Base-by-base conservation (phyloP, 2,329 filamentous ascomycete genomes). In the Eurotiales sp. region DNA sequence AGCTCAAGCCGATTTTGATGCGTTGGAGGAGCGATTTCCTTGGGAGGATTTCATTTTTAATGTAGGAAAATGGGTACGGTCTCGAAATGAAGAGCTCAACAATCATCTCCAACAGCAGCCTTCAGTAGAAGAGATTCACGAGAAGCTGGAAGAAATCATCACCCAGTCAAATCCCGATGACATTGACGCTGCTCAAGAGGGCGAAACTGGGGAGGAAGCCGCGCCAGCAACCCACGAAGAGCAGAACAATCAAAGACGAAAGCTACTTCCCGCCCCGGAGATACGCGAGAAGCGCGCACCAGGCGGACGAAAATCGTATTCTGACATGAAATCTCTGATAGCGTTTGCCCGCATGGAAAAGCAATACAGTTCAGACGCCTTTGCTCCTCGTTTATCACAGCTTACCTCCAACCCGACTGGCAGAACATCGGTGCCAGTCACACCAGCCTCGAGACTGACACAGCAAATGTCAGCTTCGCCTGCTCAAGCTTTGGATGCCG, bases 41-140 rank as follows among this genome's bases (percentile, higher is more conserved):
- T 84, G 80, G 79, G 58, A 68, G 0, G 58, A 64, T 2, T 79
- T 82, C 47, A 60, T 78, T 5, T 56, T 73, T 1, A 62, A 70
- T 8, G 61, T 75, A 5, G 64, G 75, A 1, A 58, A 68, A 15
- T 83, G 80, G 77, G 67, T 73, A 17, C 70, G 72, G 50, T 56
- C 59, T 7, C 71, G 77, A 17, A 65, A 68, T 27, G 58, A 62
- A 5, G 76, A 82, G 53, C 71, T 84, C 37, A 62, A 70, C 17
- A 46, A 59, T 2, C 63, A 68, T 1, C 67, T 83, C 15, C 58
- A 64, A 8, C 45, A 58, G 2, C 68, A 73, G 52, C 77, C 76
- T 2, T 74, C 75, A n/a, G 57, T 74, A 11, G 60, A 68, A 11
- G 58, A 63, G 7, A 55, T 68, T 6, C 54, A 52, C 15, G 54